These are phyloP conservation scores for Helotiales sp. DNA, from an alignment of 2,329 filamentous ascomycete species.

Conservation along the genomic window DNA sequence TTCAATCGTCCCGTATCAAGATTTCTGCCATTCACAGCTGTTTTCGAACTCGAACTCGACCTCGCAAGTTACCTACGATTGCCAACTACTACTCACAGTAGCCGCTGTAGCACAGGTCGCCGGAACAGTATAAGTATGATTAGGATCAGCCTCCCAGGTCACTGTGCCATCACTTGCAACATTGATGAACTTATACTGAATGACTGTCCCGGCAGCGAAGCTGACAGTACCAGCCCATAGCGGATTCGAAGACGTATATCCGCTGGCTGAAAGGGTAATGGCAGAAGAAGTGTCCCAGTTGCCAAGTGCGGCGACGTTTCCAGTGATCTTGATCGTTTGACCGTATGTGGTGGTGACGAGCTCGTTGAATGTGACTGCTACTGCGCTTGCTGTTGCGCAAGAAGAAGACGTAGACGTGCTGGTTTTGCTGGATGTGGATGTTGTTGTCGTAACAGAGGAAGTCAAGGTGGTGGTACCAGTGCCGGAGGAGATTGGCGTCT, in stretches of 20 bases:
- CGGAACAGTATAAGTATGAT: conserved; percentile 32
- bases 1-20: neutral
- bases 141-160: conserved; percentile 62
- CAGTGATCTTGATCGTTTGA: conserved; percentile 65
- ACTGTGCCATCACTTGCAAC: conserved; percentile 54
- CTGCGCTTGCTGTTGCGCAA: conserved; percentile 43
- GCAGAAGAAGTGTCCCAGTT: conserved; percentile 59
- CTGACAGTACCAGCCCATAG: conserved; percentile 60
- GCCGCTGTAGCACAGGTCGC: conserved; percentile 25
- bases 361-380: conserved; percentile 64
- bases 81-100: conserved; percentile 28
- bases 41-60: neutral
- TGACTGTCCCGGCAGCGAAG: conserved; percentile 53
- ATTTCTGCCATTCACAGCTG: neutral
- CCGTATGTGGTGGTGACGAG: conserved; percentile 57
- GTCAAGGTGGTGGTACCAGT: conserved; percentile 12
- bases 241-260: conserved; percentile 59
- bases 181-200: conserved; percentile 71
- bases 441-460: conserved; percentile 15
- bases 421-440: conserved; percentile 25
- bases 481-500: conserved; percentile 28
- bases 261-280: conserved; percentile 54
- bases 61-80: neutral
- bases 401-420: conserved; percentile 35
- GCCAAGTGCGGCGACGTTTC: conserved; percentile 59